Evolutionary conservation across 352 stramenopile species (phyloP).

Genomic region (Pseudoperonospora humuli): DNA sequence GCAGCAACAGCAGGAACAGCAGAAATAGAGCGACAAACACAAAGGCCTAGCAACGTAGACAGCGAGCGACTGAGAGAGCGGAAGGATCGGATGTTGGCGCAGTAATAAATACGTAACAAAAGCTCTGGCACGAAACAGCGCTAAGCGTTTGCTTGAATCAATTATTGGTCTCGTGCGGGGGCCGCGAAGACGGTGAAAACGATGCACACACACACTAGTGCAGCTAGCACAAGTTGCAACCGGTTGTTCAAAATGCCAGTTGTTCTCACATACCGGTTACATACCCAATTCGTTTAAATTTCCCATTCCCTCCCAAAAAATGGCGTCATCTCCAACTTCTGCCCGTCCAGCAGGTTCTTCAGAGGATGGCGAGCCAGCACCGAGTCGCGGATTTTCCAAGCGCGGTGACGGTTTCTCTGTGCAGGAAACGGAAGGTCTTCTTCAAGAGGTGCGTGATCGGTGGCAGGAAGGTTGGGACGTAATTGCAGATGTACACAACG

Average conservation of each 20-base stretch:
- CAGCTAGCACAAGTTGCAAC: not conserved
- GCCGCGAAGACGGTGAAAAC: too few species aligned
- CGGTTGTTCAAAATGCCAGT: not conserved
- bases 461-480: conserved; percentile 32
- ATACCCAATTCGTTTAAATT: conserved; percentile 1
- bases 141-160: not conserved
- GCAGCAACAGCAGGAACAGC: conserved; percentile 70
- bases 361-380: conserved; percentile 4
- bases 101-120: conserved; percentile 9
- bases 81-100: not conserved
- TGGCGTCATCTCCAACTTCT: conserved; percentile 15
- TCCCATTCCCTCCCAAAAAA: conserved; percentile 29
- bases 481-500: conserved; percentile 27
- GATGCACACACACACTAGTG: too few species aligned
- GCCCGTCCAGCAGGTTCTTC: not conserved
- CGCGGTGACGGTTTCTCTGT: conserved; percentile 28
- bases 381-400: conserved; percentile 14
- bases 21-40: conserved; percentile 33
- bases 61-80: not conserved
- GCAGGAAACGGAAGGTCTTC: conserved; percentile 23
- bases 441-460: conserved; percentile 18
- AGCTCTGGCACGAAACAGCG: not conserved
- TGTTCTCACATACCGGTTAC: not conserved
- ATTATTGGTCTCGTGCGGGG: not conserved
- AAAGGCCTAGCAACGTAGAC: not conserved